Percentiles rank a stretch among this genome's conserved stretches.
Evolutionary conservation across 495 filamentous ascomycete species (phyloP).

Genomic region (Penicillium odoratum): DNA sequence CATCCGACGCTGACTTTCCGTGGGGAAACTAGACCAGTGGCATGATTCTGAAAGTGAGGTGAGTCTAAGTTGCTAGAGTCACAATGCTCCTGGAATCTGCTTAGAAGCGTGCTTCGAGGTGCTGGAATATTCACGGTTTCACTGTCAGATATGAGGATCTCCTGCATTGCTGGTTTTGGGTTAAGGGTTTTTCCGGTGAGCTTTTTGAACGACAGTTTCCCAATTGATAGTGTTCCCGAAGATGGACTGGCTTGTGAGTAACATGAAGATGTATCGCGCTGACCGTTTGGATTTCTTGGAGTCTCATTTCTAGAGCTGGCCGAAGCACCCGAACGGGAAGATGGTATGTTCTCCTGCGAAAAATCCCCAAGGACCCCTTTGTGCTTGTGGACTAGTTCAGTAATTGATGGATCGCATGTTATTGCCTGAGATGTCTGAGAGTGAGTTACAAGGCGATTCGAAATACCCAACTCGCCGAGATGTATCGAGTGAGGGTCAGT

Average conservation of each 20-base stretch:
- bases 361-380: slow-evolving; percentile 18
- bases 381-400: slow-evolving; percentile 19
- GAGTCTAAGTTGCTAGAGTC: slow-evolving; percentile 14
- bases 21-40: slow-evolving; percentile 12
- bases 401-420: slow-evolving; percentile 27
- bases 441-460: slow-evolving; percentile 29
- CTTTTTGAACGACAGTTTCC: slow-evolving; percentile 1
- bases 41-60: slow-evolving; percentile 3
- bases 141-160: background rate
- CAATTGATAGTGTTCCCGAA: background rate
- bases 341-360: slow-evolving; percentile 18
- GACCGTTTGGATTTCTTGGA: slow-evolving; percentile 11
- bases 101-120: slow-evolving; percentile 5
- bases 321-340: slow-evolving; percentile 6
- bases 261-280: slow-evolving; percentile 26
- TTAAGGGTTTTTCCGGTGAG: background rate
- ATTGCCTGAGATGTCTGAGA: slow-evolving; percentile 23
- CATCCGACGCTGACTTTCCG: slow-evolving; percentile 46
- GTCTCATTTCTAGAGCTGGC: slow-evolving; percentile 9
- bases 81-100: slow-evolving; percentile 37
- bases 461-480: slow-evolving; percentile 37
- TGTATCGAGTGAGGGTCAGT: slow-evolving; percentile 28
- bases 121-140: background rate
- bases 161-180: background rate
- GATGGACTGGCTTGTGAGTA: slow-evolving; percentile 28